Percentiles rank a stretch among this genome's conserved stretches.
Evolutionary conservation across 2,329 filamentous ascomycete species (phyloP).

Genomic region (Geoglossum cookeanum): DNA sequence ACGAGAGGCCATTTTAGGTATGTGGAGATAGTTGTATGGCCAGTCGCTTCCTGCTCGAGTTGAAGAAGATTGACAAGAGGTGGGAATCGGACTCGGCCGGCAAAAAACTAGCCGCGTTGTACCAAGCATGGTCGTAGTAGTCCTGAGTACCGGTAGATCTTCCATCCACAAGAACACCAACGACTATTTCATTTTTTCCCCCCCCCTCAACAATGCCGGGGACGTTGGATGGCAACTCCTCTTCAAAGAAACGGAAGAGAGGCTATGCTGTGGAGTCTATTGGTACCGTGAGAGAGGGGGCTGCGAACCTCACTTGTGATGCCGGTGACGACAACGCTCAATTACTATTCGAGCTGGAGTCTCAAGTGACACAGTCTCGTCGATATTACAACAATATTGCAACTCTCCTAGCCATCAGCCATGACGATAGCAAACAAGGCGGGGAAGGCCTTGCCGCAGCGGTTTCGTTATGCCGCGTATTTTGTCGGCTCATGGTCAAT

Average conservation of each 20-base stretch:
- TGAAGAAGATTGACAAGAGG: slow-evolving; percentile 20
- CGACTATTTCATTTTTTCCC: too few species aligned
- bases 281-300: not conserved
- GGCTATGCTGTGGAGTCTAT: slow-evolving; percentile 7
- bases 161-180: not conserved
- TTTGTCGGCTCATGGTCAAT: slow-evolving; percentile 58
- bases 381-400: slow-evolving; percentile 87
- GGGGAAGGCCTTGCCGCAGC: slow-evolving; percentile 47
- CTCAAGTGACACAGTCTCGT: slow-evolving; percentile 64
- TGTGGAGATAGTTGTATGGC: slow-evolving; percentile 8
- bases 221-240: not conserved
- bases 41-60: not conserved
- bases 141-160: not conserved
- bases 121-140: not conserved
- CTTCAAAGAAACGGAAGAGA: slow-evolving; percentile 26
- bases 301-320: slow-evolving; percentile 16
- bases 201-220: not conserved
- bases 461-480: slow-evolving; percentile 70
- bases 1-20: slow-evolving; percentile 87
- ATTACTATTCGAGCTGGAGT: slow-evolving; percentile 54
- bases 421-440: slow-evolving; percentile 29
- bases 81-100: slow-evolving; percentile 7
- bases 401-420: slow-evolving; percentile 42
- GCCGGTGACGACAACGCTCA: slow-evolving; percentile 34
- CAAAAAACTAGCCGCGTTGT: not conserved